These are phyloP conservation scores for Grosmannia huntii DNA, from an alignment of 2,329 filamentous ascomycete species.

Conservation along the genomic window DNA sequence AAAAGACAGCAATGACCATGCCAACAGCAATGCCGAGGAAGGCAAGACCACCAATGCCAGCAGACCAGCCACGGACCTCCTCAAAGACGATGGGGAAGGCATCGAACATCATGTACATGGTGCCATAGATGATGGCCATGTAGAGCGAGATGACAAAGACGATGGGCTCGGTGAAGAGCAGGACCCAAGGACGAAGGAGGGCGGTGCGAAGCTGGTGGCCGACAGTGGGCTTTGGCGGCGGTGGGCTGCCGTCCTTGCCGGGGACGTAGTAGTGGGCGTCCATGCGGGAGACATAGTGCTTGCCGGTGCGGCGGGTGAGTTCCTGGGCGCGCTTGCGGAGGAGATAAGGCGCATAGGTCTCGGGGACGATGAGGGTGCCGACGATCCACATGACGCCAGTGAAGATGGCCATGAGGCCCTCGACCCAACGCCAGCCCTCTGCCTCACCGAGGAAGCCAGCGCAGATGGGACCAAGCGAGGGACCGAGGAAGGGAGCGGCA, in stretches of 20 bases:
- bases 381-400: conserved; percentile 47
- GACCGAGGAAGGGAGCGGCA: conserved; percentile 52
- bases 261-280: conserved; percentile 22
- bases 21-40: conserved; percentile 59
- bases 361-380: conserved; percentile 37
- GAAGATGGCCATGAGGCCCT: conserved; percentile 52
- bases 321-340: conserved; percentile 39
- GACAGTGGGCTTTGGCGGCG: conserved; percentile 22
- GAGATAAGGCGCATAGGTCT: conserved; percentile 48
- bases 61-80: conserved; percentile 41
- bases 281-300: conserved; percentile 19
- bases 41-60: conserved; percentile 47
- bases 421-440: conserved; percentile 58
- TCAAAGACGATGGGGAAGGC: conserved; percentile 57
- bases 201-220: conserved; percentile 41
- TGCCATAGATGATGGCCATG: conserved; percentile 48
- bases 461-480: conserved; percentile 49
- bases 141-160: conserved; percentile 53
- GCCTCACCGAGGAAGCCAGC: conserved; percentile 54
- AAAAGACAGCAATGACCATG: conserved; percentile 45
- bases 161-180: conserved; percentile 60
- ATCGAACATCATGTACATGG: conserved; percentile 47
- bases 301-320: conserved; percentile 36
- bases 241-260: conserved; percentile 12
- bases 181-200: conserved; percentile 51